Conservation (phyloP, 768 basidiomycete species). For the Kwoniella sp. region DNA sequence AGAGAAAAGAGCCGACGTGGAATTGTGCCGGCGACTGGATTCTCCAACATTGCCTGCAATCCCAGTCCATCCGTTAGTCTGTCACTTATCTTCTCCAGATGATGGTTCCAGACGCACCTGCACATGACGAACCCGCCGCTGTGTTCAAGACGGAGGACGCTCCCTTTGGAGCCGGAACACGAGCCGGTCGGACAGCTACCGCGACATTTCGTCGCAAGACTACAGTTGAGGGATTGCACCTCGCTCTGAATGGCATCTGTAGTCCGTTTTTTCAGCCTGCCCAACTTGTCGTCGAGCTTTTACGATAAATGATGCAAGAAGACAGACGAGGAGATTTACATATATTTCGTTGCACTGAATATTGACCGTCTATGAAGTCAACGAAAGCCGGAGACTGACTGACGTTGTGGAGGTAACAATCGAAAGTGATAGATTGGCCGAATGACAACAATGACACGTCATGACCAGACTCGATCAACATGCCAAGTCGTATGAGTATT, state of each 20-base stretch:
- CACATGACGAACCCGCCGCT: too few species aligned
- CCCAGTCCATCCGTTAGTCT: neutral
- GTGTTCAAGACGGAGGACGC: neutral
- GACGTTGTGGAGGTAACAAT: too few species aligned
- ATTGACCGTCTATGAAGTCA: too few species aligned
- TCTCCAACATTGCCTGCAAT: neutral
- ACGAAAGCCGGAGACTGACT: too few species aligned
- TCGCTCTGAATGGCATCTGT: slow-evolving; percentile 25
- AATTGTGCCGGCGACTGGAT: slow-evolving; percentile 6
- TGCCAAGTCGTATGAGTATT: too few species aligned
- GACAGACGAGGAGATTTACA: too few species aligned
- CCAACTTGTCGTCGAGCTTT: neutral
- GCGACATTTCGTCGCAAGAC: slow-evolving; percentile 14
- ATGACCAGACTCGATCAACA: too few species aligned
- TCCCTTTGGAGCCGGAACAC: neutral
- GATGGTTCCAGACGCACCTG: too few species aligned
- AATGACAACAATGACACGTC: too few species aligned
- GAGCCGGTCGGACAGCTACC: slow-evolving; percentile 3
- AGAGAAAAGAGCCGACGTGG: slow-evolving; percentile 20
- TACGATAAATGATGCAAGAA: neutral
- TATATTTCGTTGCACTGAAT: too few species aligned
- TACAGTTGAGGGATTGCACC: slow-evolving; percentile 17
- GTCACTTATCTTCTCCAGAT: neutral
- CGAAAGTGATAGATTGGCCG: too few species aligned
- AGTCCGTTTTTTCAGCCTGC: neutral